Percentiles rank a stretch among this genome's conserved stretches.
Conservation (phyloP, 805 yeast species). For the Ogataea allantospora region DNA sequence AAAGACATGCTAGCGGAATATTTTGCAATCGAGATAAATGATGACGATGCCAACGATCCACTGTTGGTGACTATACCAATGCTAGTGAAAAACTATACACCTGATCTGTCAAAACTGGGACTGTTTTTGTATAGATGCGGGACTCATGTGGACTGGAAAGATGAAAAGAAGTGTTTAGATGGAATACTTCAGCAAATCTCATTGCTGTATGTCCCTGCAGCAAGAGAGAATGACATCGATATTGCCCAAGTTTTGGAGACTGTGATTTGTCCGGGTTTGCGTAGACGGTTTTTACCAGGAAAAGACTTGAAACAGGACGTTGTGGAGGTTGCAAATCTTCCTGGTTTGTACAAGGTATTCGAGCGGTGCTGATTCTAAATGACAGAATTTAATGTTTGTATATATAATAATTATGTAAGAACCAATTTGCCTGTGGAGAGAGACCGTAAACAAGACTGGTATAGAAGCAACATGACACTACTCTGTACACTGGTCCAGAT, state of each 20-base stretch:
- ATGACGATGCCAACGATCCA: slow-evolving; percentile 34
- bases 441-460: slow-evolving; percentile 70
- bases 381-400: slow-evolving; percentile 1
- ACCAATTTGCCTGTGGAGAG: slow-evolving; percentile 33
- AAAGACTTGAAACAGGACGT: slow-evolving; percentile 49
- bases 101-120: slow-evolving; percentile 63
- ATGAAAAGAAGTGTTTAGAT: slow-evolving; percentile 66
- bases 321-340: slow-evolving; percentile 85
- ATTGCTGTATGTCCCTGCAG: slow-evolving; percentile 63
- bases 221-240: slow-evolving; percentile 31
- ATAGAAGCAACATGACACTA: slow-evolving; percentile 85
- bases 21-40: slow-evolving; percentile 51
- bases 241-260: slow-evolving; percentile 47
- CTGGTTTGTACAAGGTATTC: slow-evolving; percentile 87
- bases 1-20: slow-evolving; percentile 80
- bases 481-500: slow-evolving; percentile 97
- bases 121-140: slow-evolving; percentile 64
- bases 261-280: slow-evolving; percentile 55
- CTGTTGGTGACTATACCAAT: slow-evolving; percentile 60
- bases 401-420: slow-evolving; percentile 12
- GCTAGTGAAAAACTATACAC: slow-evolving; percentile 60
- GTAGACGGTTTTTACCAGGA: slow-evolving; percentile 69
- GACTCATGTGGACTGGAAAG: slow-evolving; percentile 56
- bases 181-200: slow-evolving; percentile 71
- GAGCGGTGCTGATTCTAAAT: slow-evolving; percentile 69